Base-by-base conservation (phyloP, 208 protist species). In the Leishmania lainsoni region DNA sequence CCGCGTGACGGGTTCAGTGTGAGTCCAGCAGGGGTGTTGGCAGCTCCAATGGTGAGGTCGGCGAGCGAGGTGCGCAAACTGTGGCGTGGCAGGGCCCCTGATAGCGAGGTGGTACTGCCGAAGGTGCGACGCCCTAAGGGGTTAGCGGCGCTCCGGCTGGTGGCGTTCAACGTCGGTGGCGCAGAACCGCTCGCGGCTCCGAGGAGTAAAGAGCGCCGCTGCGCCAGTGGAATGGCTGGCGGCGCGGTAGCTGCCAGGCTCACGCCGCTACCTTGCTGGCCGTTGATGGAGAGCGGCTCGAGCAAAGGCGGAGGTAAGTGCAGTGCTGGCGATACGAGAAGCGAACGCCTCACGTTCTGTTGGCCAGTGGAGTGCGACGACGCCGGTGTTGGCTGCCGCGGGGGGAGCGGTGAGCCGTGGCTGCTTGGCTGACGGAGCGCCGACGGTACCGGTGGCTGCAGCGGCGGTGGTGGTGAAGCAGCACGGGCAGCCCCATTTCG, bases 111-210 rank as follows among this genome's bases (percentile, higher is more conserved):
- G 39, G 45, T 72, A 76, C 84, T 89, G 73, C 86, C 85, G 83
- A 92, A 92, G 26, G 73, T 81, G 80, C 87, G 88, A 9, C 89
- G 90, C 22, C 88, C 87, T 75, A 92, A 84, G 39, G 83, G 86
- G 72, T 91, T 92, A 22, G 45, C 1, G 54, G 75, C 4, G 3
- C 20, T 54, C 5, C 26, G 17, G 5, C 45, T 26, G 14, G 10
- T 22, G 6, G 26, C 32, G 22, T 49, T 10, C 12, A 61, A 12
- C 4, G 76, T 8, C 22, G 49, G 6, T 42, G 73, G n/a, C 16
- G 78, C 61, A 48, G 65, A 72, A 73, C 83, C 88, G 61, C 86
- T 85, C 78, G 91, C 90, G 29, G 52, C 78, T 81, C 85, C n/a
- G 35, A 59, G 58, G 56, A 32, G 65, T 42, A 63, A 10, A 56